Evolutionary conservation across 352 stramenopile species (phyloP).

Genomic region (Phytophthora meadii): DNA sequence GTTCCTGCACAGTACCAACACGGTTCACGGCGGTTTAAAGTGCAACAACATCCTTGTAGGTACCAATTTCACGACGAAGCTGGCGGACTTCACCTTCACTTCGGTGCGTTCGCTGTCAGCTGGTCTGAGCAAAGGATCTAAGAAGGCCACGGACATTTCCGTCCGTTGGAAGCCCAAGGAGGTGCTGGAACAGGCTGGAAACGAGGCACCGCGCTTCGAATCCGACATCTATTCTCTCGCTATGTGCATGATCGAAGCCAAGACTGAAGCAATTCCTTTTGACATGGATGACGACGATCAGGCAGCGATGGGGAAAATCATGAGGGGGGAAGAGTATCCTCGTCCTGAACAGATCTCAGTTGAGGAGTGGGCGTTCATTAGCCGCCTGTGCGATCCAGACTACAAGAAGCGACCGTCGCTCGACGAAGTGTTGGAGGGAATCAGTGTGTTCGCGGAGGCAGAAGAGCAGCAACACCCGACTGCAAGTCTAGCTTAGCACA

Average conservation of each 20-base stretch:
- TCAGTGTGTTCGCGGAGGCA: slow-evolving; percentile 13
- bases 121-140: slow-evolving; percentile 11
- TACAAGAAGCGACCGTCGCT: slow-evolving; percentile 15
- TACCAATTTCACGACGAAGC: slow-evolving; percentile 24
- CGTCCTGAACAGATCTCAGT: slow-evolving; percentile 1
- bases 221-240: slow-evolving; percentile 42
- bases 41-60: slow-evolving; percentile 76
- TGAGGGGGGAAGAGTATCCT: slow-evolving; percentile 12
- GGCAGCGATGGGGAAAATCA: slow-evolving; percentile 13
- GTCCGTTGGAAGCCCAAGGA: slow-evolving; percentile 45
- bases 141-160: not conserved
- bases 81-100: slow-evolving; percentile 43
- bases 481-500: slow-evolving; percentile 14
- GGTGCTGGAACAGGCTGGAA: slow-evolving; percentile 11
- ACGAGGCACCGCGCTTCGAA: slow-evolving; percentile 4
- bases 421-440: slow-evolving; percentile 19
- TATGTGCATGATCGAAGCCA: slow-evolving; percentile 39
- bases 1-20: slow-evolving; percentile 54
- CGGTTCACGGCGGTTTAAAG: slow-evolving; percentile 84
- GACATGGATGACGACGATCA: not conserved
- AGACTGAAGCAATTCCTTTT: slow-evolving; percentile 16
- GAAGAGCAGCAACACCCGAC: slow-evolving; percentile 13
- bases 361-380: slow-evolving; percentile 22
- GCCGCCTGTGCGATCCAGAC: slow-evolving; percentile 16
- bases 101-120: slow-evolving; percentile 20